Base-by-base conservation (phyloP, 768 basidiomycete species). In the Termitomyces sp. region DNA sequence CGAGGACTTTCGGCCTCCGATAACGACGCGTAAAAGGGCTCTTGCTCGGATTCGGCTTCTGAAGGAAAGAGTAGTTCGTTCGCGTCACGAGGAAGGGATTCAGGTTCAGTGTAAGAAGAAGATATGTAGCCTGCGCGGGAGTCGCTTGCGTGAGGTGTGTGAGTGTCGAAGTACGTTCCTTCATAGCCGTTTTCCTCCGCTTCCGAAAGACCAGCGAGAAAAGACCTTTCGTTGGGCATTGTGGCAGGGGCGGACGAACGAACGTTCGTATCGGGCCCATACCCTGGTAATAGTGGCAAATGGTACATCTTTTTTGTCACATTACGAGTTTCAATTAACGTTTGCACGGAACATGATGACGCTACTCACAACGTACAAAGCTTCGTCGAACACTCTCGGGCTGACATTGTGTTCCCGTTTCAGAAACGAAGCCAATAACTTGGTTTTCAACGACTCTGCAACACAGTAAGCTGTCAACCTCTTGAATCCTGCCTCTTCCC, bases 361-460 rank as follows among this genome's bases (percentile, higher is more conserved):
- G 6, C 28, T 18, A 81, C 91, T 75, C 62, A 95, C 95, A 58
- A 87, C 90, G 76, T 97, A 97, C 61, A 96, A 73, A 0, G 94
- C 95, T 73, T 98, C 95, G 70, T 97, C 95, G 64, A 93, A 98
- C 0, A 93, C 82, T 60, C 95, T 79, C 1, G 87, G 93, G 10
- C 75, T 79, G 12, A 95, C 94, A 56, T 95, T 96, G 70, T 98
- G 95, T 68, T 98, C 95, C 54, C 95, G 78, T 72, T 95, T 96
- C 69, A 97, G 69, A 68, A 95, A 96, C 2, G 87, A 85, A 12
- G 88, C 86, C 23, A 97, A 74, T 0, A 90, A 74, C 70, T 93
- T 95, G 83, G 91, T 88, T 68, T 86, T 86, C 71, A 95, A 87
- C 7, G 82, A 82, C 64, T 95, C 93, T 7, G 91, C 91, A 6